Base-by-base conservation (phyloP, 2,329 filamentous ascomycete genomes). In the Tolypocladium ovalisporum region DNA sequence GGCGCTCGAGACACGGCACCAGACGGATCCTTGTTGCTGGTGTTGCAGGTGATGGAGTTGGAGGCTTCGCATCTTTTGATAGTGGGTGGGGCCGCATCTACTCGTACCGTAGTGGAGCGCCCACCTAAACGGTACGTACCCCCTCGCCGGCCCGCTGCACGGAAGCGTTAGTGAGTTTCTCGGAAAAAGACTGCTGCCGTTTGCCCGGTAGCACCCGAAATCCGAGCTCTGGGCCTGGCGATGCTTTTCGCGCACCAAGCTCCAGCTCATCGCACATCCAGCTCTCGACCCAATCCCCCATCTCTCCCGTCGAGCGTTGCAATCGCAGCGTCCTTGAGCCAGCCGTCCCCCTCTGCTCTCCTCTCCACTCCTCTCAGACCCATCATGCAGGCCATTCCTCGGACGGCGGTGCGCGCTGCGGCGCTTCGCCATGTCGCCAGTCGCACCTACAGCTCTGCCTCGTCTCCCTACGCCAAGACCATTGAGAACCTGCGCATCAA, bases 401-500 rank as follows among this genome's bases (percentile, higher is more conserved):
- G 88, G 82, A 72, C 71, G 74, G 69, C 76, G 81, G 81, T 79
- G 85, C 81, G 78, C 86, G 80, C 76, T 76, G 87, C 79, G 82
- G 80, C 82, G 77, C 83, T 80, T 79, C 85, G 76, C 81, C 87
- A 81, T 67, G 69, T 76, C 61, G 73, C 79, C 70, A 83, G 84
- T 72, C 87, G 90, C 73, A 76, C 80, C 66, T 96, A 96, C 80
- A 86, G 87, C 72, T 87, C 87, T 34, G 29, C 29, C 55, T 76
- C 81, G 61, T 83, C 85, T 64, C 83, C 84, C 62, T 93, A 93
- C 73, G 76, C 85, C 65, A 74, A 83, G 68, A 93, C 89, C 59
- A 80, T 87, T 71, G 79, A 87, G 70, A 97, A 97, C 81, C 84
- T 97, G 70, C 88, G 90, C 77, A 92, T 97, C 80, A 96, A 91